phyloP scores from a whole-genome alignment of 768 basidiomycete genomes.

The Rhizopogon roseolus region DNA sequence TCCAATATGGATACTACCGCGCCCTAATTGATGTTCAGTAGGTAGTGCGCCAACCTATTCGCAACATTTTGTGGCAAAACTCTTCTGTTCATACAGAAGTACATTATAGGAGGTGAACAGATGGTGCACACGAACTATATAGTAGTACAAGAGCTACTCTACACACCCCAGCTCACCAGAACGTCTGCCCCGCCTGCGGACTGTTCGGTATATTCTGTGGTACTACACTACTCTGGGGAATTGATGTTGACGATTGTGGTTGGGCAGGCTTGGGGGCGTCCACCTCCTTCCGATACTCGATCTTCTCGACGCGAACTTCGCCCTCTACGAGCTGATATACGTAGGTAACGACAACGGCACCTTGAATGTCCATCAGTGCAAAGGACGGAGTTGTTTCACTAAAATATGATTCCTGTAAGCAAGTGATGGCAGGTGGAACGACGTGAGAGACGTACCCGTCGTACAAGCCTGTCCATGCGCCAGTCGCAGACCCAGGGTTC shows the following conservation, averaged over 20 bases:
- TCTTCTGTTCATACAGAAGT: neutral
- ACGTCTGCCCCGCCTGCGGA: neutral
- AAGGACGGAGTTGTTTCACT: constrained; percentile 92
- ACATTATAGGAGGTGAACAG: neutral
- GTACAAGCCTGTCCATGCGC: constrained; percentile 76
- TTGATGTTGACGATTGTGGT: constrained; percentile 28
- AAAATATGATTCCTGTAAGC: neutral
- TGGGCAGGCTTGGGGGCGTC: constrained; percentile 32
- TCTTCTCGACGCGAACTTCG: constrained; percentile 90
- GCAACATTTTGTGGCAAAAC: neutral
- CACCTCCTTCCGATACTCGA: constrained; percentile 72
- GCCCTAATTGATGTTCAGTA: neutral
- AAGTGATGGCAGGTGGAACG: neutral
- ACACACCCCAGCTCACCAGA: constrained; percentile 1
- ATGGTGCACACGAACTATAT: neutral
- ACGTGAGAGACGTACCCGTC: constrained; percentile 4
- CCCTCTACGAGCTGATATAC: constrained; percentile 94
- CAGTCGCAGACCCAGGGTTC: constrained; percentile 93
- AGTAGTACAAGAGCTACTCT: neutral
- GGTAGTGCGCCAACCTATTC: neutral
- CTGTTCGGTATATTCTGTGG: constrained; percentile 47
- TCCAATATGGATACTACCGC: neutral
- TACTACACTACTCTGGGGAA: constrained; percentile 37
- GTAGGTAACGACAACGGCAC: constrained; percentile 93
- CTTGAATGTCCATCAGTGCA: constrained; percentile 97